Evolutionary conservation across 257 asterid genomes (phyloP), one percentile per base, ranked within the genome.

Genomic region (Gentiana straminea): DNA sequence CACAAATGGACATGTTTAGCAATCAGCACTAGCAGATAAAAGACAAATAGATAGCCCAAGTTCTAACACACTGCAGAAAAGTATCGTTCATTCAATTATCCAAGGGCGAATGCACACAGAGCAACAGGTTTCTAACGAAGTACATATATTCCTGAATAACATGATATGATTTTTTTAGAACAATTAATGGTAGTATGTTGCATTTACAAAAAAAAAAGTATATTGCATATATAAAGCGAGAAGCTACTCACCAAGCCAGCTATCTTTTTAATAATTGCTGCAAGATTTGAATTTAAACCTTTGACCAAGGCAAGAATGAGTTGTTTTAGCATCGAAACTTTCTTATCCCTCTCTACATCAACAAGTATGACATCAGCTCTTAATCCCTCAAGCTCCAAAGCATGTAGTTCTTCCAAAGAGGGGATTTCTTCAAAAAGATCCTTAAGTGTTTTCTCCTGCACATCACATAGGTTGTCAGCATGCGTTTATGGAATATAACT

Each of bases 401-500:
- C 77, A 59, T 73, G 87, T 71, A 92, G 86, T 80, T 92, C 94
- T 69, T 85, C 98, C 57, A 88, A 67, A 53, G 94, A 63, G 66
- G 98, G 98, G 64, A 92, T 70, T 70, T 81, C 86, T 68, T 78
- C 94, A 73, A 73, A 85, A 51, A 75, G 79, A 49, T 88, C 98
- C 79, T 85, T 92, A 67, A 92, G 82, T 79, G 75, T 83, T 82
- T 78, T 88, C 70, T 92, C 98, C 98, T 91, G 83, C 52, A 46
- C 4, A 44, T 41, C 9, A 2, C 52, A 37, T 51, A 39, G 33
- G 48, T 32, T 48, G 13, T 38, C 41, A 64, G 15, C 57, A 57
- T 3, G 8, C 44, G 0, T 39, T 39, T 4, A 39, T 39, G 7
- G 4, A 39, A 3, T 3, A 24, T 24, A 24, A 24, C 24, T 24